Evolutionary conservation across 352 stramenopile genomes (phyloP), one percentile per base, ranked within the genome.

Genomic region (Phytophthora multivora): DNA sequence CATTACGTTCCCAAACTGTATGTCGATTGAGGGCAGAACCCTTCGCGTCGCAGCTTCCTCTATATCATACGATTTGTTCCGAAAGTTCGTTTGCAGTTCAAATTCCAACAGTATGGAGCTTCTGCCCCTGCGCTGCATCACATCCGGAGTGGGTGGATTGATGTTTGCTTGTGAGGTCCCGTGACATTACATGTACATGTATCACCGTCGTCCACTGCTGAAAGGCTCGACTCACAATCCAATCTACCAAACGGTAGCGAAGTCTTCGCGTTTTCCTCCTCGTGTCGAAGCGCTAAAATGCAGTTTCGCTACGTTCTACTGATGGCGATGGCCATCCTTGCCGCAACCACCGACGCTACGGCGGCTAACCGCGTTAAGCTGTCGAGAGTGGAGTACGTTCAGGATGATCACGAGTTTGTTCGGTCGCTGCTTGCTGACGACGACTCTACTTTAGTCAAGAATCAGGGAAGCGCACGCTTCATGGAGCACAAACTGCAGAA

Each of bases 401-500:
- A 40, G 6, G 46, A 11, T 28, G 16, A 52, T 10, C 46, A 52
- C n/a, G 46, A 41, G 23, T 53, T 42, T 28, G 18, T 53, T 2
- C 46, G 46, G 2, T 53, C 46, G 4, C 46, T 53, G 28, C 46
- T 53, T 19, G 46, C 8, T 8, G 46, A 53, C 33, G 46, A 53
- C 19, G 39, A 38, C 26, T 19, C 26, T 13, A 31, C 10, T 21
- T 26, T 15, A 5, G 16, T 12, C 28, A 41, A 53, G 30, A 25
- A 28, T 7, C 30, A 31, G 7, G 21, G 23, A 15, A 26, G 15
- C 30, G 23, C 31, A 40, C 26, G 13, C 28, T 66, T 66, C 31
- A 49, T 60, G n/a, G 49, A 60, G 31, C 23, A 54, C 40, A 66
- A 66, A 39, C 49, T 66, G 5, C 33, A 60, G 40, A 59, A 59